These are phyloP conservation scores for Phaseolus coccineus DNA, from an alignment of 331 rosid genomes.

Conservation along the genomic window DNA sequence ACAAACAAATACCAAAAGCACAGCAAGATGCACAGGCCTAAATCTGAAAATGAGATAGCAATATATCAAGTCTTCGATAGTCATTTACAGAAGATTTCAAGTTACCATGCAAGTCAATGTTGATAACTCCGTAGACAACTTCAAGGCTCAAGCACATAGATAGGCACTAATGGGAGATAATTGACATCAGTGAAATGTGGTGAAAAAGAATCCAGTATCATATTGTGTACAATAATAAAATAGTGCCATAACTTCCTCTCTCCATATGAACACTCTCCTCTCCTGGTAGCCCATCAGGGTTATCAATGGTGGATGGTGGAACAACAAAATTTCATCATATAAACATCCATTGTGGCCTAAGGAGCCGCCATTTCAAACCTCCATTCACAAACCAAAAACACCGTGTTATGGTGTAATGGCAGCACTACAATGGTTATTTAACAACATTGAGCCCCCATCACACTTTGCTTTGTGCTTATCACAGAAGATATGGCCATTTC, in stretches of 20 bases:
- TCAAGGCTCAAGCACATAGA: constrained; percentile 10
- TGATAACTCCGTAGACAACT: constrained; percentile 1
- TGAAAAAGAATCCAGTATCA: background rate
- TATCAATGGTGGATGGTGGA: too few species aligned
- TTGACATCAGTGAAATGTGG: background rate
- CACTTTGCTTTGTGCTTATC: constrained; percentile 12
- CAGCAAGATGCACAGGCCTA: background rate
- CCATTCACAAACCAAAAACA: too few species aligned
- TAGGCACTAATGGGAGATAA: constrained; percentile 6
- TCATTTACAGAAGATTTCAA: constrained; percentile 8
- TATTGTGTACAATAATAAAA: background rate
- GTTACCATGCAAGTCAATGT: constrained; percentile 17
- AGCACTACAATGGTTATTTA: too few species aligned
- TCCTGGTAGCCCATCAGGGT: background rate
- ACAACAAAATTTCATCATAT: too few species aligned
- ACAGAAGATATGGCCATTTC: background rate
- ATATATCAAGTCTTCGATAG: constrained; percentile 6
- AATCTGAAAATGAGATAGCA: background rate
- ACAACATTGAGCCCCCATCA: background rate
- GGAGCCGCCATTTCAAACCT: too few species aligned
- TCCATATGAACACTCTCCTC: background rate
- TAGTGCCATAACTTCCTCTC: background rate
- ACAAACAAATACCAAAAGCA: constrained; percentile 6
- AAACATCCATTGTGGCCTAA: too few species aligned
- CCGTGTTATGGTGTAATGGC: too few species aligned